Percentiles rank a stretch among this genome's conserved stretches.
Conservation (phyloP, 2,329 filamentous ascomycete genomes). For the Alternaria gaisen region DNA sequence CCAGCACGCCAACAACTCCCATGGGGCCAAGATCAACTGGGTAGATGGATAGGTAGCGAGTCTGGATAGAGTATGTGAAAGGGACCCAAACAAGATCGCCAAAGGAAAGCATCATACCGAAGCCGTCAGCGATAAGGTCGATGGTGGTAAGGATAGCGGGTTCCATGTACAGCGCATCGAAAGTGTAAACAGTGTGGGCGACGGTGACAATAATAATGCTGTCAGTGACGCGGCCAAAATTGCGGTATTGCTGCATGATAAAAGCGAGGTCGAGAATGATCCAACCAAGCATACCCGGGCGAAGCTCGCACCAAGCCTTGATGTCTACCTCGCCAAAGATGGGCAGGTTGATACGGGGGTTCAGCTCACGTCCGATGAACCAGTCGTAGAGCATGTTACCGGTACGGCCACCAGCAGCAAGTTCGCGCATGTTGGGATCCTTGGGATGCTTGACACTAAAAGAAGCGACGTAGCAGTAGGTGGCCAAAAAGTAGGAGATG, state of each 20-base stretch:
- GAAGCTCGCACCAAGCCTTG: slow-evolving; percentile 87
- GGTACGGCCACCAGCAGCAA: slow-evolving; percentile 81
- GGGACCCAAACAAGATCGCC: slow-evolving; percentile 94
- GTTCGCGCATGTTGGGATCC: slow-evolving; percentile 75
- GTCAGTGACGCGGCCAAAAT: slow-evolving; percentile 82
- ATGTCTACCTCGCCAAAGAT: slow-evolving; percentile 87
- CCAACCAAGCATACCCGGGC: slow-evolving; percentile 92
- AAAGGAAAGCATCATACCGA: slow-evolving; percentile 94
- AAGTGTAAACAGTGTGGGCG: slow-evolving; percentile 82
- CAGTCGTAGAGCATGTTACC: slow-evolving; percentile 94
- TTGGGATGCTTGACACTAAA: slow-evolving; percentile 78
- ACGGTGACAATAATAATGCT: slow-evolving; percentile 81
- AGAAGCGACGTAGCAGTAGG: slow-evolving; percentile 81
- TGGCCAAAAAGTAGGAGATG: slow-evolving; percentile 75
- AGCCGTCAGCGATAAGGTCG: slow-evolving; percentile 91
- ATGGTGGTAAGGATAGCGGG: slow-evolving; percentile 90
- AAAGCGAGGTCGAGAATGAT: slow-evolving; percentile 85
- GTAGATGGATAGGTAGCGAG: slow-evolving; percentile 83
- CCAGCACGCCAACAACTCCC: slow-evolving; percentile 71
- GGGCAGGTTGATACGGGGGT: slow-evolving; percentile 82
- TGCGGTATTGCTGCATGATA: slow-evolving; percentile 86
- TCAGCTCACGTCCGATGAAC: slow-evolving; percentile 95
- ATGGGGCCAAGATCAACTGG: slow-evolving; percentile 78
- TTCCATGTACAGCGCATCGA: slow-evolving; percentile 89
- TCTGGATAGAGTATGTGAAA: slow-evolving; percentile 85